phyloP scores from a whole-genome alignment of 2,329 filamentous ascomycete genomes.

The Boeremia exigua region DNA sequence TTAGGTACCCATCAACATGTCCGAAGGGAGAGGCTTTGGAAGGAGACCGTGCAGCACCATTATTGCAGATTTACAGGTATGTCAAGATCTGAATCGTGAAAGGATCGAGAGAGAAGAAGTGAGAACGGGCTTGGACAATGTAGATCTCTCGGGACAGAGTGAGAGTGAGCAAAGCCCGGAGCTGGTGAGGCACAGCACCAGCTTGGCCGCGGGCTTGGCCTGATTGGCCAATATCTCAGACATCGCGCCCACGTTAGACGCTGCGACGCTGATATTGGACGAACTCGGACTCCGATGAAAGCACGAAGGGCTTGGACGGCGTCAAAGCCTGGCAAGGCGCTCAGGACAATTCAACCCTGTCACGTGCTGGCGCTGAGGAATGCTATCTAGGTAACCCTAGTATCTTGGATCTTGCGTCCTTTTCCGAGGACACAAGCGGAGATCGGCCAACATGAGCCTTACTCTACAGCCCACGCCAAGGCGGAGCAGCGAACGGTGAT shows the following conservation, averaged over 20 bases:
- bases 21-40: constrained; percentile 44
- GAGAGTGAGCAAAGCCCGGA: constrained; percentile 1
- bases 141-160: constrained; percentile 3
- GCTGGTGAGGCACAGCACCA: constrained; percentile 14
- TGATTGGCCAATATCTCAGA: neutral
- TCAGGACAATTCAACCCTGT: neutral
- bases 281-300: neutral
- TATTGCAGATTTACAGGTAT: constrained; percentile 1
- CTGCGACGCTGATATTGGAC: constrained; percentile 16
- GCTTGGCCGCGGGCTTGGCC: constrained; percentile 7
- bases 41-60: constrained; percentile 47
- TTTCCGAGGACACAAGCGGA: constrained; percentile 3
- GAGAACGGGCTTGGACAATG: neutral
- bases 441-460: neutral
- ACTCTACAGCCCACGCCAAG: constrained; percentile 3
- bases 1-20: constrained; percentile 30
- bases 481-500: neutral
- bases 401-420: neutral
- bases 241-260: constrained; percentile 14
- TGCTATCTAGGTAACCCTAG: neutral
- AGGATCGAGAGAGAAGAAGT: neutral
- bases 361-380: constrained; percentile 1
- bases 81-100: neutral
- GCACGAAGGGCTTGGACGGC: neutral
- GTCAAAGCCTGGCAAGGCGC: neutral